A percentile compares a stretch with the other conserved stretches of the same genome.
Evolutionary conservation across 208 protist species (phyloP).

Genomic region (Phytomonas sp.): DNA sequence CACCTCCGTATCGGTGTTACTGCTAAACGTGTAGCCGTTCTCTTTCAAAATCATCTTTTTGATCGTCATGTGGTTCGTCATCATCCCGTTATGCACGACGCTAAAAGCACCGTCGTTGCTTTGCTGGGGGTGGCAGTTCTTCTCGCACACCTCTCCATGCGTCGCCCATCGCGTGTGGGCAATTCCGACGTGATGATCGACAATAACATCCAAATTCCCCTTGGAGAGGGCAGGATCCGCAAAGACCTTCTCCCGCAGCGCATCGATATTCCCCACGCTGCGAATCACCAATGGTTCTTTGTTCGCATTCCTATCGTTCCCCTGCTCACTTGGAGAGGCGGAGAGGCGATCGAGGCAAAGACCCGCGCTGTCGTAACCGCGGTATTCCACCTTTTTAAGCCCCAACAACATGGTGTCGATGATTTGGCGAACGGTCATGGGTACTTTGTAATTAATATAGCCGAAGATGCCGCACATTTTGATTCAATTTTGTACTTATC

Average conservation of each 20-base stretch:
- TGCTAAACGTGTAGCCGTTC: conserved; percentile 78
- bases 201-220: conserved; percentile 23
- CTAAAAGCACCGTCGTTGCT: conserved; percentile 70
- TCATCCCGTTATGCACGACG: conserved; percentile 95
- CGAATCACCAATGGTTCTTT: conserved; percentile 39
- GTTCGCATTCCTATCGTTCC: neutral
- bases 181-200: conserved; percentile 68
- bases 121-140: conserved; percentile 92
- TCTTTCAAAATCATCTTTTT: conserved; percentile 55
- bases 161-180: conserved; percentile 98
- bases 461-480: conserved; percentile 90
- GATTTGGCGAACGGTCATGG: conserved; percentile 38
- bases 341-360: conserved; percentile 49
- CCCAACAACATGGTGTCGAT: conserved; percentile 70
- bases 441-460: conserved; percentile 48
- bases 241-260: conserved; percentile 46
- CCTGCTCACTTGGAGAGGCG: neutral
- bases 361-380: conserved; percentile 95
- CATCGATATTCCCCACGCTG: conserved; percentile 74
- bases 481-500: too few species aligned
- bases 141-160: conserved; percentile 88
- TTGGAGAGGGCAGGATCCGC: conserved; percentile 14
- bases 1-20: conserved; percentile 94
- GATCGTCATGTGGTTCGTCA: conserved; percentile 89
- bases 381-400: conserved; percentile 91